These are phyloP conservation scores for Entomortierella parvispora DNA, from an alignment of 192 early-diverging fungal species.

Conservation along the genomic window DNA sequence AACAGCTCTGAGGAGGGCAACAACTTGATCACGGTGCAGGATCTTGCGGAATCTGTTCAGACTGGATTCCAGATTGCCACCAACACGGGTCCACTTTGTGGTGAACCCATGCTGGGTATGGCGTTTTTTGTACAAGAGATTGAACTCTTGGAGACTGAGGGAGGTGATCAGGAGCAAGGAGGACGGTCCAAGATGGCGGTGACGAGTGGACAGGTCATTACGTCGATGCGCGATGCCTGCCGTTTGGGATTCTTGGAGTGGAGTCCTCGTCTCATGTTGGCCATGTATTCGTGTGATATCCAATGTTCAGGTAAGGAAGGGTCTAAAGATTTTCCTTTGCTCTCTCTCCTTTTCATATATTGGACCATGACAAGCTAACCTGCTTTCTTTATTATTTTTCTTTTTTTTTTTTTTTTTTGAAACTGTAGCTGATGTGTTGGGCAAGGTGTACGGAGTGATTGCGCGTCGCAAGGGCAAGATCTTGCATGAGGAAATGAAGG, in stretches of 20 bases:
- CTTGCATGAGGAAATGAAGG: conserved; percentile 95
- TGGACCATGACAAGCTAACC: neutral
- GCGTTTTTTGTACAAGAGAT: conserved; percentile 80
- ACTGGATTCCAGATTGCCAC: conserved; percentile 96
- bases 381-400: conserved; percentile 4
- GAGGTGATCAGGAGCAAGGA: conserved; percentile 43
- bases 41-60: conserved; percentile 83
- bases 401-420: neutral
- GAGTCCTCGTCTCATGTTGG: conserved; percentile 94
- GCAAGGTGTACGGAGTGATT: conserved; percentile 96
- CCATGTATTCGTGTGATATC: conserved; percentile 97
- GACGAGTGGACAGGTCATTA: conserved; percentile 86
- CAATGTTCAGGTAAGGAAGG: conserved; percentile 80
- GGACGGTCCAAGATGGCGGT: conserved; percentile 52
- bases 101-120: conserved; percentile 92
- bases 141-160: conserved; percentile 39
- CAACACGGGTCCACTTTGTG: conserved; percentile 89
- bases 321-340: too few species aligned
- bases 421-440: conserved; percentile 83
- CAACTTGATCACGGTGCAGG: conserved; percentile 55
- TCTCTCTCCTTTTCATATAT: neutral
- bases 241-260: conserved; percentile 88
- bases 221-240: conserved; percentile 85
- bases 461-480: conserved; percentile 91
- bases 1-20: conserved; percentile 3